A percentile compares a stretch with the other conserved stretches of the same genome.
Evolutionary conservation across 1,139 yeast species (phyloP).

Genomic region (Kurtzmaniella quercitrusa): DNA sequence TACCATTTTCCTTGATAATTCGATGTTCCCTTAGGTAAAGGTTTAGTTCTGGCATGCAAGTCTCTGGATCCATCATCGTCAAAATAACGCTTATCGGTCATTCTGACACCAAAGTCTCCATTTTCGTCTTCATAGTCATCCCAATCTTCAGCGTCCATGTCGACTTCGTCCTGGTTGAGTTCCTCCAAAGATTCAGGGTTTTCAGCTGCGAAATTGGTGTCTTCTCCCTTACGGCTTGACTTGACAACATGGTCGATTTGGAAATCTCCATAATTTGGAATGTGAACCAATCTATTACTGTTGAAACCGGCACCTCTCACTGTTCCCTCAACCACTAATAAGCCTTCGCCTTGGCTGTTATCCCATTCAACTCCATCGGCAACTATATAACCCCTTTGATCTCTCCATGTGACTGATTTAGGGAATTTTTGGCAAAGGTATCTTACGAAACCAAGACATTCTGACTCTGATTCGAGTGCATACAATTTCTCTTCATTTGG

Average conservation of each 20-base stretch:
- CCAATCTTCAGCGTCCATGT: constrained; percentile 45
- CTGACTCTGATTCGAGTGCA: constrained; percentile 65
- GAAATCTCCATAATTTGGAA: constrained; percentile 89
- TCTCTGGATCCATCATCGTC: constrained; percentile 38
- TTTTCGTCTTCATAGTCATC: constrained; percentile 34
- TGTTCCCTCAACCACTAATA: constrained; percentile 68
- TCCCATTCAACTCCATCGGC: constrained; percentile 59
- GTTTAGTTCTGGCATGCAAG: constrained; percentile 25
- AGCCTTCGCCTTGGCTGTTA: constrained; percentile 23
- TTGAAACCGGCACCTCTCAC: constrained; percentile 85
- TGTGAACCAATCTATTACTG: constrained; percentile 72
- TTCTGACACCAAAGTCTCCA: constrained; percentile 56
- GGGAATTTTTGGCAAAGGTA: constrained; percentile 83
- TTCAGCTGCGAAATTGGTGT: constrained; percentile 43
- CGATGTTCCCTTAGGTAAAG: constrained; percentile 83
- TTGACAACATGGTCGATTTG: constrained; percentile 68
- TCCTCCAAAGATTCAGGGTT: constrained; percentile 66
- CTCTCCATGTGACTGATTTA: constrained; percentile 86
- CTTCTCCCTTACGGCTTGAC: constrained; percentile 23
- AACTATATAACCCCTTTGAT: constrained; percentile 78
- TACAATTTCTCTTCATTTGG: constrained; percentile 68
- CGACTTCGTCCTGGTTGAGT: constrained; percentile 46
- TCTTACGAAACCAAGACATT: constrained; percentile 68
- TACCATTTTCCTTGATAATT: constrained; percentile 95
- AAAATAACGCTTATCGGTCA: constrained; percentile 68